These are phyloP conservation scores for Eucalyptus cloeziana DNA, from an alignment of 345 rosid species.

Conservation along the genomic window DNA sequence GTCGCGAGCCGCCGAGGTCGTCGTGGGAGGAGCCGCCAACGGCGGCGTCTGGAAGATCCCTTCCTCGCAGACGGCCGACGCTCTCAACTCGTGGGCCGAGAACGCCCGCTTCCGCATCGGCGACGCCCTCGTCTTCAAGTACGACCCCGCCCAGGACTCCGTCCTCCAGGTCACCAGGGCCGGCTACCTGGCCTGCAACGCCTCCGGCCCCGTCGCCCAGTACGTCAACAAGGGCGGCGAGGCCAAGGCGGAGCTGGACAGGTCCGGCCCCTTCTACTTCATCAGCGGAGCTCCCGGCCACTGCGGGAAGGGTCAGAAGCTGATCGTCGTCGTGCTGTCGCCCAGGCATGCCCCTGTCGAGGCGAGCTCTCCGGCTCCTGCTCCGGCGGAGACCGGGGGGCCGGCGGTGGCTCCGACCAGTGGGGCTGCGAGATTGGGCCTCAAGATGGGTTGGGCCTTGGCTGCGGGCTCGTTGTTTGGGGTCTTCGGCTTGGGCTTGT, in stretches of 20 bases:
- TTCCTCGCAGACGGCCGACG: conserved; percentile 42
- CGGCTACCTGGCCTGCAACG: conserved; percentile 53
- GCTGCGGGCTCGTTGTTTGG: background rate
- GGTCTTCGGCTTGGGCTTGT: conserved; percentile 7
- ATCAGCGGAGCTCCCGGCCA: conserved; percentile 66
- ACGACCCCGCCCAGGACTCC: conserved; percentile 55
- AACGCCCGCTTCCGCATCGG: conserved; percentile 46
- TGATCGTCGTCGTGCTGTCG: conserved; percentile 51
- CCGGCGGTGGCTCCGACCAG: conserved; percentile 63
- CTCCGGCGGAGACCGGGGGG: conserved; percentile 41
- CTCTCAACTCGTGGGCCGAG: conserved; percentile 74
- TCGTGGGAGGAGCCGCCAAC: conserved; percentile 35
- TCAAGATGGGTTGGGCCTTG: background rate
- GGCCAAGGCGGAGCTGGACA: conserved; percentile 48
- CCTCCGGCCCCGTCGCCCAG: conserved; percentile 34
- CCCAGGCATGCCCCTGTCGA: conserved; percentile 8
- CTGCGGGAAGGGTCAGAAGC: conserved; percentile 74
- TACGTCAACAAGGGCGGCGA: conserved; percentile 43
- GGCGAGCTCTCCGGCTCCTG: conserved; percentile 57
- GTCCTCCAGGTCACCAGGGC: conserved; percentile 57
- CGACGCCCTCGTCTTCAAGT: conserved; percentile 34
- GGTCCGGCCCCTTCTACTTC: conserved; percentile 64
- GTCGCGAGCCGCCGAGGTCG: conserved; percentile 5
- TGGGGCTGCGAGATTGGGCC: conserved; percentile 8
- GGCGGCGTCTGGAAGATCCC: conserved; percentile 47